Base-by-base conservation (phyloP, 139 green algal genomes). In the Monoraphidium neglectum region DNA sequence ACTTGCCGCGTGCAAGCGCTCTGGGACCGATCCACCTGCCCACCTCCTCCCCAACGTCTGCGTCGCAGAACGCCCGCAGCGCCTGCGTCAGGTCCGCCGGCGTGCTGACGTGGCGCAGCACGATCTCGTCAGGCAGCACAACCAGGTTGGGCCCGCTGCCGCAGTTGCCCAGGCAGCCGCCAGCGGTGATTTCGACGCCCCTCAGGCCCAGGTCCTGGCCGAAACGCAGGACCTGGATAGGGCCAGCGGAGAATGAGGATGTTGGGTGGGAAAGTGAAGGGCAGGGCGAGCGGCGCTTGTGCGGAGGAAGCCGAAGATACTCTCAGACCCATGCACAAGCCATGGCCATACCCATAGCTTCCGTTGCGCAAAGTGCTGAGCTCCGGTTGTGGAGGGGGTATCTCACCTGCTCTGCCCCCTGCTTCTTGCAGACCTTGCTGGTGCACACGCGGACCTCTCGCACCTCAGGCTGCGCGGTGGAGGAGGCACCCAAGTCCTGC, bases 131-230 rank as follows among this genome's bases (percentile, higher is more conserved):
- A 0, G 86, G 85, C 36, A 90, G 54, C 13, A 95, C 13, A 0
- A 85, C 74, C 62, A 91, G 76, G 57, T 94, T 94, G 26, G 90
- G 90, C 0, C 90, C 90, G 28, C 59, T 86, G 10, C 83, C 83
- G 28, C 83, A 88, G 33, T 86, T 82, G 15, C 83, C 83, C 69
- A 90, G 65, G 63, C 86, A 90, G 36, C 83, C 80, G 32, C 57
- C 76, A 12, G 64, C 68, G 2, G 53, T 33, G 3, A 86, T 60
- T 1, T 83, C 40, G 2, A 90, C 0, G 15, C 84, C 70, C 1
- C 72, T 61, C 13, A 89, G 37, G 1, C 56, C 51, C 26, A 92
- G 70, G 51, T 92, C 86, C 60, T 79, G 47, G 5, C 37, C 80
- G 70, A 90, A 88, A 21, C 26, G 56, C 4, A 24, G n/a, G 33